Conservation (phyloP, 164 flowering plant genomes). For the Annona squamosa region DNA sequence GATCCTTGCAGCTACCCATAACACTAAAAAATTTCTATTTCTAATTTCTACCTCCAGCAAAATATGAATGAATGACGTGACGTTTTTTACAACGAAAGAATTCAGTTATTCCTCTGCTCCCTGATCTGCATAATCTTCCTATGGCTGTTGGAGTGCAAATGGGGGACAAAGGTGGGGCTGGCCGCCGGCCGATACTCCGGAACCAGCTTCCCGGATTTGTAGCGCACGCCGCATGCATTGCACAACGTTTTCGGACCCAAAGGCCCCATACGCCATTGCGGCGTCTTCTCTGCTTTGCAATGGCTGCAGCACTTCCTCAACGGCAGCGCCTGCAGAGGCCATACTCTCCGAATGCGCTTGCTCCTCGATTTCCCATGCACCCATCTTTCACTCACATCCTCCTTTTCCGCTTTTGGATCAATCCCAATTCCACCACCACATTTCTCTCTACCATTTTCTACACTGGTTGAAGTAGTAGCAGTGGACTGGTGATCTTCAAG, state of each 20-base stretch:
- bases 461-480: too few species aligned
- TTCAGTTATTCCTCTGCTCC: constrained; percentile 28
- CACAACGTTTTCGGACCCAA: constrained; percentile 76
- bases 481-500: too few species aligned
- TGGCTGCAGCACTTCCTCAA: constrained; percentile 47
- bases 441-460: too few species aligned
- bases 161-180: constrained; percentile 55
- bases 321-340: neutral
- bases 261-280: constrained; percentile 89
- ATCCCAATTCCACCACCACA: too few species aligned
- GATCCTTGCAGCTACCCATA: too few species aligned
- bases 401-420: too few species aligned
- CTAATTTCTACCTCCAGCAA: too few species aligned
- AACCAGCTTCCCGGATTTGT: constrained; percentile 69
- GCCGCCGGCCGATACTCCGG: constrained; percentile 82
- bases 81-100: too few species aligned
- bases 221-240: constrained; percentile 88
- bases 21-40: too few species aligned
- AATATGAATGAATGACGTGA: too few species aligned
- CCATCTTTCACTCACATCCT: too few species aligned
- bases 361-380: neutral
- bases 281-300: constrained; percentile 69
- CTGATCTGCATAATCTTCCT: constrained; percentile 72
- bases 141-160: constrained; percentile 74
- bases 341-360: neutral